phyloP scores from a whole-genome alignment of 2,329 filamentous ascomycete genomes.

The Endoconidiophora polonica region DNA sequence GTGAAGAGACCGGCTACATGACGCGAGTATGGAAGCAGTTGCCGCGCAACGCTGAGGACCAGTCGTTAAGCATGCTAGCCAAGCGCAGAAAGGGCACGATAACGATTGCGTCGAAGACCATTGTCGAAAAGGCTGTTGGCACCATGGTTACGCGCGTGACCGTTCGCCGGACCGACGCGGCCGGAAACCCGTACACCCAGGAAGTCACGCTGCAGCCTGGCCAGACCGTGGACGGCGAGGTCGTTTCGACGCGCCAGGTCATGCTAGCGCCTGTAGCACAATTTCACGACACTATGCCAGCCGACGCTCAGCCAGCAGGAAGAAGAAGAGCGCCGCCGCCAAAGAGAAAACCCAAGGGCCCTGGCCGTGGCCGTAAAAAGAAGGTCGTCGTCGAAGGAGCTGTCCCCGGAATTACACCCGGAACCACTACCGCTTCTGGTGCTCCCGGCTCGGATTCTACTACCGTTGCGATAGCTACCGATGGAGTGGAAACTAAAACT shows the following conservation, averaged over 20 bases:
- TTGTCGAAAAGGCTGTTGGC: slow-evolving; percentile 27
- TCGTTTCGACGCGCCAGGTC: slow-evolving; percentile 42
- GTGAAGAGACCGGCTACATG: slow-evolving; percentile 34
- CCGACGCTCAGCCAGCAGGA: slow-evolving; percentile 21
- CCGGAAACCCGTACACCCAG: slow-evolving; percentile 68
- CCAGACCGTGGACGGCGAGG: slow-evolving; percentile 65
- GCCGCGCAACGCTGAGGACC: slow-evolving; percentile 38
- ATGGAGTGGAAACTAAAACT: slow-evolving; percentile 2
- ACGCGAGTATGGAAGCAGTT: slow-evolving; percentile 46
- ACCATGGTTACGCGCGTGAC: slow-evolving; percentile 60
- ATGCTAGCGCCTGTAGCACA: slow-evolving; percentile 39
- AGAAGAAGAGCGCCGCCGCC: slow-evolving; percentile 55
- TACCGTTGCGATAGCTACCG: background rate
- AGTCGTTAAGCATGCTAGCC: slow-evolving; percentile 37
- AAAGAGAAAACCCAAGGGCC: slow-evolving; percentile 59
- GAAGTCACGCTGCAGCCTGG: slow-evolving; percentile 70
- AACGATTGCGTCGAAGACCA: slow-evolving; percentile 36
- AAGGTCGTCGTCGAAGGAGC: slow-evolving; percentile 38
- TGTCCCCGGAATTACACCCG: slow-evolving; percentile 22
- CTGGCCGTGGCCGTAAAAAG: slow-evolving; percentile 59
- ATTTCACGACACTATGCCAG: slow-evolving; percentile 37
- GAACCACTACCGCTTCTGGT: slow-evolving; percentile 16
- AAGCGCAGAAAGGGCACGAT: slow-evolving; percentile 45
- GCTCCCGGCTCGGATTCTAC: slow-evolving; percentile 16
- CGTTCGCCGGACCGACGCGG: slow-evolving; percentile 60